Conservation (phyloP, 176 grass and related monocot genomes). For the Oryza glaberrima region DNA sequence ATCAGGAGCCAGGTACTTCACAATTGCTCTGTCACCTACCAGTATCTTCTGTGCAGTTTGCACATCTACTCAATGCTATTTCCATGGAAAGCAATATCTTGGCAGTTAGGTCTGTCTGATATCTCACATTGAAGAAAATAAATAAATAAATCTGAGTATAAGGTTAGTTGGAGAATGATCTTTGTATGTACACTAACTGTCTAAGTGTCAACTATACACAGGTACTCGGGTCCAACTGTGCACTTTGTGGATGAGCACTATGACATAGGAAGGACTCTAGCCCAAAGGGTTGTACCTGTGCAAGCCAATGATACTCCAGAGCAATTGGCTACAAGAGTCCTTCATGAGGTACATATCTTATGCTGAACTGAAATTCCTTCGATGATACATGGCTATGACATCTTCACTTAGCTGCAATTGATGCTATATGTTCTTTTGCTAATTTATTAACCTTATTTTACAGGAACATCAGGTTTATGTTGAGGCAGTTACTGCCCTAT, state of each 20-base stretch:
- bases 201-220: not conserved
- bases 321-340: slow-evolving; percentile 60
- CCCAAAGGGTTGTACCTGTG: slow-evolving; percentile 49
- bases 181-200: slow-evolving; percentile 1
- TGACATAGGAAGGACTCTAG: slow-evolving; percentile 52
- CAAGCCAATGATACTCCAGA: slow-evolving; percentile 51
- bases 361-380: not conserved
- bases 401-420: not conserved
- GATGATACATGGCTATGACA: not conserved
- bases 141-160: not conserved
- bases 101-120: not conserved
- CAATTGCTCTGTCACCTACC: slow-evolving; percentile 15
- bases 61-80: not conserved
- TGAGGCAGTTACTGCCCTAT: slow-evolving; percentile 83
- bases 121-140: not conserved
- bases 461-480: slow-evolving; percentile 87
- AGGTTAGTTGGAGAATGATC: not conserved
- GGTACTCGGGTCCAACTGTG: slow-evolving; percentile 56
- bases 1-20: slow-evolving; percentile 81
- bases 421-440: slow-evolving; percentile 6
- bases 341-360: slow-evolving; percentile 53
- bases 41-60: not conserved
- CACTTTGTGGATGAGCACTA: slow-evolving; percentile 71
- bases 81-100: slow-evolving; percentile 28
- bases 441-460: slow-evolving; percentile 13